A percentile compares a stretch with the other conserved stretches of the same genome.
Evolutionary conservation across 495 filamentous ascomycete species (phyloP).

Genomic region (Aspergillus coremiiformis): DNA sequence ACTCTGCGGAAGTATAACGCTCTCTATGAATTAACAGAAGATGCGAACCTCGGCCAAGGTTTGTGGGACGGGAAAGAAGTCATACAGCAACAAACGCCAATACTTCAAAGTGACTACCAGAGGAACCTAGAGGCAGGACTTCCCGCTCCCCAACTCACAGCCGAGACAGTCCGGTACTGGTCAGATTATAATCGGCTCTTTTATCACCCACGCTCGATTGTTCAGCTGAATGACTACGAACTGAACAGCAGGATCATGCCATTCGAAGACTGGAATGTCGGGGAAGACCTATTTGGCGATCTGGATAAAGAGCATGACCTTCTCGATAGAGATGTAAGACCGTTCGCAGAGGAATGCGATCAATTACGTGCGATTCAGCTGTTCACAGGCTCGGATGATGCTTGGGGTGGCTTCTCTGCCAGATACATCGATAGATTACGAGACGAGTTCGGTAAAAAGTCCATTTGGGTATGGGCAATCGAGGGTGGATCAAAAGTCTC

Average conservation of each 20-base stretch:
- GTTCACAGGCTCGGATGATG: constrained; percentile 72
- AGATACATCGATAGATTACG: constrained; percentile 71
- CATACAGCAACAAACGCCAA: constrained; percentile 56
- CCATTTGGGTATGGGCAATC: constrained; percentile 78
- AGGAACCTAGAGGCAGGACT: constrained; percentile 64
- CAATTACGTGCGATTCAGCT: constrained; percentile 83
- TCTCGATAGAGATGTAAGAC: constrained; percentile 78
- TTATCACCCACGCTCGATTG: constrained; percentile 83
- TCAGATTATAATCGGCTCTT: constrained; percentile 88
- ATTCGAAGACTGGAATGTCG: constrained; percentile 73
- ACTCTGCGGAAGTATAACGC: constrained; percentile 81
- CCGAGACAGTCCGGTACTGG: constrained; percentile 80
- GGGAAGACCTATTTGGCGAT: constrained; percentile 73
- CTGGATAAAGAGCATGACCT: constrained; percentile 82
- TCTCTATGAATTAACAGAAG: constrained; percentile 66
- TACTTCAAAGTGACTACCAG: constrained; percentile 68
- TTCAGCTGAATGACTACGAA: constrained; percentile 85
- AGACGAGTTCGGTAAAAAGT: constrained; percentile 86
- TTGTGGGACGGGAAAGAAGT: constrained; percentile 66
- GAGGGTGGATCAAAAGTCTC: constrained; percentile 54
- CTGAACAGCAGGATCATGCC: constrained; percentile 67
- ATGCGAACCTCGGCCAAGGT: constrained; percentile 40
- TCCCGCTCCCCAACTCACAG: constrained; percentile 50
- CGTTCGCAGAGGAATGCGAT: constrained; percentile 89
- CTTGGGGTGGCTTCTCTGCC: constrained; percentile 84